Evolutionary conservation across 148 eudicot species (phyloP).

Genomic region (Euryodendron excelsum): DNA sequence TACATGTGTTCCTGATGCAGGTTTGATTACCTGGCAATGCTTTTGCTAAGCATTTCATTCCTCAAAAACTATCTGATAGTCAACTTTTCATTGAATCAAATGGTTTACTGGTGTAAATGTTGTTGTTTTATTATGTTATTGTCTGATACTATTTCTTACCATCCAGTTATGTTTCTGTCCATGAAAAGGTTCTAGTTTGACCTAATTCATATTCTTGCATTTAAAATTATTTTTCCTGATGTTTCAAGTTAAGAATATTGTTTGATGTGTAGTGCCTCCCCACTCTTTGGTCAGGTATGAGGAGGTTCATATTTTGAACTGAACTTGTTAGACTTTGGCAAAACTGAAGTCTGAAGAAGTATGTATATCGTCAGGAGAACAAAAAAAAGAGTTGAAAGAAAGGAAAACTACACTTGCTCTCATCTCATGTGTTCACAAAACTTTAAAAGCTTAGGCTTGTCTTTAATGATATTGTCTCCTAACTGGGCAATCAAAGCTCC

Average conservation of each 20-base stretch:
- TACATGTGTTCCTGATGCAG: slow-evolving; percentile 73
- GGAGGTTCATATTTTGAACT: neutral
- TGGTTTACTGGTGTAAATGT: neutral
- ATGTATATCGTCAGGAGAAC: neutral
- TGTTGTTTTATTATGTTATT: neutral
- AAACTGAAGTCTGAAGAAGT: neutral
- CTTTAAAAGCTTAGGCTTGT: neutral
- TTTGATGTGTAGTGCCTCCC: neutral
- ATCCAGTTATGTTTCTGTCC: neutral
- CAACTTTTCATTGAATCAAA: neutral
- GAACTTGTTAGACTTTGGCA: neutral
- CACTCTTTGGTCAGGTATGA: neutral
- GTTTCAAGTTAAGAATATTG: neutral
- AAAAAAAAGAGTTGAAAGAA: neutral
- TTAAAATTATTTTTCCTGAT: neutral
- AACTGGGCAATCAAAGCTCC: too few species aligned
- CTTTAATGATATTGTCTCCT: too few species aligned
- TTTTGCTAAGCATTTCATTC: neutral
- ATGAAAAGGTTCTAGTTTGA: neutral
- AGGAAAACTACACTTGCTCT: neutral
- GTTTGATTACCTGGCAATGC: slow-evolving; percentile 27
- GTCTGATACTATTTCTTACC: neutral
- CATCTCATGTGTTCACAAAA: neutral
- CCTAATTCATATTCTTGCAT: neutral
- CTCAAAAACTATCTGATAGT: neutral